phyloP scores from a whole-genome alignment of 2,329 filamentous ascomycete genomes.

The Diaporthe sp. region DNA sequence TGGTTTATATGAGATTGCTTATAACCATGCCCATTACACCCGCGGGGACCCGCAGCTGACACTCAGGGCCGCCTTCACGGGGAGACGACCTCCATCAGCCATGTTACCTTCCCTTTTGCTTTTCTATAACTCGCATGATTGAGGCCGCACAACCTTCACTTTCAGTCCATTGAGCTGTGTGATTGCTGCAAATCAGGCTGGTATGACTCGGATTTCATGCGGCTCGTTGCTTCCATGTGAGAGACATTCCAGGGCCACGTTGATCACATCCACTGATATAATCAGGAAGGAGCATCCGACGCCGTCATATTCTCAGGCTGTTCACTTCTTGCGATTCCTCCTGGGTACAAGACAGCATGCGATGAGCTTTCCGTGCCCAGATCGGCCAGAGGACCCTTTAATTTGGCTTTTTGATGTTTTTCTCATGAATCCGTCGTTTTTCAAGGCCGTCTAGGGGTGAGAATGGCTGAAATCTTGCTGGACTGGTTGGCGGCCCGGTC shows the following conservation, averaged over 20 bases:
- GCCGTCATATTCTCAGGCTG: not conserved
- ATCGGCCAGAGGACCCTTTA: not conserved
- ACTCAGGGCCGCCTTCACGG: no score
- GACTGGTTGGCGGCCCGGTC: not conserved
- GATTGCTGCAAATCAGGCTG: not conserved
- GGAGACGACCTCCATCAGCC: not conserved
- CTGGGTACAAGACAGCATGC: not conserved
- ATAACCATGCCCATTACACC: not conserved
- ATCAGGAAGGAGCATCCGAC: slow-evolving; percentile 2
- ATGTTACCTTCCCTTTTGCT: not conserved
- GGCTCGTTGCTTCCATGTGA: not conserved
- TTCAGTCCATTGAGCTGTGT: not conserved
- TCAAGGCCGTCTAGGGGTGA: not conserved
- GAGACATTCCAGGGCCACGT: not conserved
- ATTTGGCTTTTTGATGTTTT: not conserved
- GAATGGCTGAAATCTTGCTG: not conserved
- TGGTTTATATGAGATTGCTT: not conserved
- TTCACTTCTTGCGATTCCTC: not conserved
- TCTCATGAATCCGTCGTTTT: not conserved
- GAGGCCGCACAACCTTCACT: not conserved
- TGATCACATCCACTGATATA: not conserved
- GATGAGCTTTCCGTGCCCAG: not conserved
- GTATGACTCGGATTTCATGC: not conserved
- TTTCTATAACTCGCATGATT: not conserved
- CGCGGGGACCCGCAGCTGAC: not conserved